Percentiles rank a stretch among this genome's conserved stretches.
phyloP scores from a whole-genome alignment of 2,329 filamentous ascomycete genomes.

The Elsinoe necatrix region DNA sequence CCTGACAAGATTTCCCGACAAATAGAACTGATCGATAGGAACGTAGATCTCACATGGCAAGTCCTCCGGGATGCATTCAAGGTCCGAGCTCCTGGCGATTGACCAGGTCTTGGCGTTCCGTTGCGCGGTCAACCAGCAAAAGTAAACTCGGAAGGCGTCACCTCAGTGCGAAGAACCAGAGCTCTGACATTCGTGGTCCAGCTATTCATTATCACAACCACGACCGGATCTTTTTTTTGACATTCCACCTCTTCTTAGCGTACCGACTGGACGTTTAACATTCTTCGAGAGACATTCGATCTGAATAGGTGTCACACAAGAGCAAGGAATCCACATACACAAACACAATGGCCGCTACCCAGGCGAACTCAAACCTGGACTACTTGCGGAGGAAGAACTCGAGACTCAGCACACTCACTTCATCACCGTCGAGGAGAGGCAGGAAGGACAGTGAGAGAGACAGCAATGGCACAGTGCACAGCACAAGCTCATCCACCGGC shows the following conservation, averaged over 20 bases:
- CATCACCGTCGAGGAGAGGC: conserved; percentile 36
- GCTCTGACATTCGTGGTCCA: not conserved
- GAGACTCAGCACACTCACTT: conserved; percentile 30
- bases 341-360: conserved; percentile 19
- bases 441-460: conserved; percentile 52
- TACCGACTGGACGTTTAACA: conserved; percentile 9
- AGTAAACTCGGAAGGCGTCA: conserved; percentile 2
- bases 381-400: conserved; percentile 51
- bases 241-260: conserved; percentile 13
- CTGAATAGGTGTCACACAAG: not conserved
- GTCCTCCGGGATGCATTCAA: not conserved
- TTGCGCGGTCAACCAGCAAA: conserved; percentile 11
- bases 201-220: not conserved
- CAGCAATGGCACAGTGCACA: conserved; percentile 86
- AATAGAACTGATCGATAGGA: conserved; percentile 2
- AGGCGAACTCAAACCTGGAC: conserved; percentile 42
- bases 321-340: not conserved
- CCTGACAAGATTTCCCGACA: not conserved
- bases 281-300: conserved; percentile 1
- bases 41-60: conserved; percentile 6
- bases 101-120: not conserved
- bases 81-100: conserved; percentile 3
- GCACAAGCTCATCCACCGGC: conserved; percentile 56
- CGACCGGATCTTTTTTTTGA: not conserved
- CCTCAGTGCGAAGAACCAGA: not conserved